Base-by-base conservation (phyloP, 345 rosid genomes). In the Syzygium aromaticum region DNA sequence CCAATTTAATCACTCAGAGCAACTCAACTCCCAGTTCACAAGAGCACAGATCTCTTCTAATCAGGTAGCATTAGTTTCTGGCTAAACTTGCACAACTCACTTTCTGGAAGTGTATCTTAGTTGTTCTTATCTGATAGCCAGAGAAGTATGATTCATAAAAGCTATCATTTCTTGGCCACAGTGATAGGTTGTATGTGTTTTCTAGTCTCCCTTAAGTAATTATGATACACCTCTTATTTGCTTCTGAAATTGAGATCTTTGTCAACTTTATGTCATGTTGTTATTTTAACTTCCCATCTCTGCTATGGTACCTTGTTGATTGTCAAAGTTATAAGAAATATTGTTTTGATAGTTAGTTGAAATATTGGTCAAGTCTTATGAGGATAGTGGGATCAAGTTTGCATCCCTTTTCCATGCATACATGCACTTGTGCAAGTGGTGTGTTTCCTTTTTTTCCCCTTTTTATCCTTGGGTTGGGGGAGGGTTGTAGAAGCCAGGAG, bases 31-130 rank as follows among this genome's bases (percentile, higher is more conserved):
- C 84, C 92, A 84, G 43, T 84, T 53, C 46, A 4, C 86, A 19
- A 56, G 54, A 53, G 27, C 59, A 56, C 96, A 91, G 73, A 86
- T 91, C 78, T 91, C 94, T 57, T 86, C 93, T 84, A 92, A 87
- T 78, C 96, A 92, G 92, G 92, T 90, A 96, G 95, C 92, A 91
- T 86, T 67, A 84, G n/a, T 54, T 84, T 87, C 25, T 85, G 52
- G 54, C 46, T 38, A 21, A 49, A 84, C 16, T 52, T 3, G 15
- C 57, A 23, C 33, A 73, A 73, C 49, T 73, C 82, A 73, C 82
- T 49, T 73, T 73, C 80, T 73, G 10, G 27, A 38, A 38, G 82
- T 38, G 49, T 73, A 38, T 73, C 73, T 38, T 73, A 73, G 49
- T 40, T 73, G 25, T 38, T 33, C 49, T 38, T 38, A 21, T 73